Conservation (phyloP, 768 basidiomycete species). For the Rubroboletus pulcherrimus region DNA sequence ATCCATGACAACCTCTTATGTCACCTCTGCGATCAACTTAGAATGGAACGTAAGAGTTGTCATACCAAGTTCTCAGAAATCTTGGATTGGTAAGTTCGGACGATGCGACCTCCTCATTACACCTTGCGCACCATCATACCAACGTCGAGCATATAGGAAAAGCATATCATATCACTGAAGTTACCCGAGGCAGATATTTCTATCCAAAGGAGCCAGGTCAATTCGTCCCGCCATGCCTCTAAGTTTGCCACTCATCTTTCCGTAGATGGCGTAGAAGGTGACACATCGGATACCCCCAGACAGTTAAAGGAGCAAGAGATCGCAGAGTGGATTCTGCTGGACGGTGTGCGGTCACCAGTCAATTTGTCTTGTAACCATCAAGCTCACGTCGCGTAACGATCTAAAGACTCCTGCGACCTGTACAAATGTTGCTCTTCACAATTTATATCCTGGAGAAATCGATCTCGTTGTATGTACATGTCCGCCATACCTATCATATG, state of each 20-base stretch:
- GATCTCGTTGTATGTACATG: conserved; percentile 73
- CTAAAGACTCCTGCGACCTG: conserved; percentile 86
- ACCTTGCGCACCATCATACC: neutral
- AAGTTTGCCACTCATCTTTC: neutral
- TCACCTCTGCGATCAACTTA: conserved; percentile 22
- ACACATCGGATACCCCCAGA: conserved; percentile 56
- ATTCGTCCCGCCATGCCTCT: neutral
- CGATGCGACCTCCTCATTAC: neutral
- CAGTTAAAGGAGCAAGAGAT: conserved; percentile 73
- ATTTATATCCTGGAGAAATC: conserved; percentile 78
- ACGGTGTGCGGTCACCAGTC: conserved; percentile 53
- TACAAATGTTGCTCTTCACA: conserved; percentile 86
- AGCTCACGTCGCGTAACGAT: conserved; percentile 5
- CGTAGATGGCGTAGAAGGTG: conserved; percentile 58
- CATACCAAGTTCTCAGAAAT: conserved; percentile 76
- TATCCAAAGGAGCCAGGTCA: conserved; percentile 63
- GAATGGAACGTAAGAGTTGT: conserved; percentile 82
- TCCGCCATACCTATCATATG: neutral
- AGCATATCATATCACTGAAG: conserved; percentile 75
- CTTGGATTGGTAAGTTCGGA: conserved; percentile 70
- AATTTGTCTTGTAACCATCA: conserved; percentile 3
- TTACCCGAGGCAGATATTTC: conserved; percentile 67
- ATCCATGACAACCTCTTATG: conserved; percentile 10
- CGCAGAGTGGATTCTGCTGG: conserved; percentile 88
- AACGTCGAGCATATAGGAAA: conserved; percentile 47